phyloP scores from a whole-genome alignment of 345 rosid genomes.

The Isatis tinctoria region DNA sequence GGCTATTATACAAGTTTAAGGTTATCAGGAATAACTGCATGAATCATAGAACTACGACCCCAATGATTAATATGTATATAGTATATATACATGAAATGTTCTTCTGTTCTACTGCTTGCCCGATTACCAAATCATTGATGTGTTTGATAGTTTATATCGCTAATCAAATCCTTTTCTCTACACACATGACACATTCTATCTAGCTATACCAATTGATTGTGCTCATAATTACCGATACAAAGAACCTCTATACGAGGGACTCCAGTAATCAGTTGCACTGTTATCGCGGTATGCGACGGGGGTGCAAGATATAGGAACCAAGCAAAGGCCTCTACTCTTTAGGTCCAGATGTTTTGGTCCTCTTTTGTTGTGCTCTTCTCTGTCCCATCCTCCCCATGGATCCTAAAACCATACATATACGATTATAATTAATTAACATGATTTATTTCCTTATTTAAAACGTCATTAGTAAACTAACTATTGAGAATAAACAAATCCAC shows the following conservation, averaged over 20 bases:
- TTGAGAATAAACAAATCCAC: neutral
- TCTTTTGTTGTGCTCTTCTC: slow-evolving; percentile 45
- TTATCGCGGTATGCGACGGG: slow-evolving; percentile 63
- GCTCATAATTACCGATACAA: slow-evolving; percentile 50
- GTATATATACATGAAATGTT: neutral
- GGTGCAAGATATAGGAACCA: slow-evolving; percentile 65
- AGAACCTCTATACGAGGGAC: slow-evolving; percentile 69
- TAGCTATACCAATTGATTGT: slow-evolving; percentile 1
- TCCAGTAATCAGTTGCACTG: slow-evolving; percentile 80
- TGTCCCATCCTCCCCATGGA: slow-evolving; percentile 65
- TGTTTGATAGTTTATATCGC: neutral
- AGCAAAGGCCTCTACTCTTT: slow-evolving; percentile 75
- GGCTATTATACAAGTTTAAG: slow-evolving; percentile 4
- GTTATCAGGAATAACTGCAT: neutral
- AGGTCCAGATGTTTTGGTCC: slow-evolving; percentile 48
- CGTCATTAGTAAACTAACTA: neutral
- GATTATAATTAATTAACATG: neutral
- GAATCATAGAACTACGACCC: neutral
- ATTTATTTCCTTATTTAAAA: neutral
- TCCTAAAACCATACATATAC: slow-evolving; percentile 40
- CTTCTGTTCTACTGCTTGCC: neutral
- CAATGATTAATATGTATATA: slow-evolving; percentile 8
- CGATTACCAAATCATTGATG: neutral
- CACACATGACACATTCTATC: neutral
- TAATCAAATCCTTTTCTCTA: neutral